phyloP scores from a whole-genome alignment of 192 early-diverging fungal species.

The Backusella sp. region DNA sequence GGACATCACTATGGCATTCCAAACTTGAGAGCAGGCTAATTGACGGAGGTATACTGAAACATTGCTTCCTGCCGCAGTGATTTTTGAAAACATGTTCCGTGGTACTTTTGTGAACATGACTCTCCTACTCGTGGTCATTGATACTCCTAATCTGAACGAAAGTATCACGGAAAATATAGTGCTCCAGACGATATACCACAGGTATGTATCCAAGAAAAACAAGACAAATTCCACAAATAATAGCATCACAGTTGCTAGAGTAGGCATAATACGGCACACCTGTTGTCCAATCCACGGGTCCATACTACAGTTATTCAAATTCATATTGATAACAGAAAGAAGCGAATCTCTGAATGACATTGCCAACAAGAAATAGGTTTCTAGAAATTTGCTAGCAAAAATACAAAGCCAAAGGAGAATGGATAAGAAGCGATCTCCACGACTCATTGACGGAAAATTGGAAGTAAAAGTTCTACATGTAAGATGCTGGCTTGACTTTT shows the following conservation, averaged over 20 bases:
- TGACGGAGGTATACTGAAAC: slow-evolving; percentile 61
- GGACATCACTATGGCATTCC: slow-evolving; percentile 69
- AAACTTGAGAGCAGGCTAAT: slow-evolving; percentile 68
- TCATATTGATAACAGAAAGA: slow-evolving; percentile 32
- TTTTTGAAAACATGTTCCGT: slow-evolving; percentile 64
- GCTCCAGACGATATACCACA: slow-evolving; percentile 76
- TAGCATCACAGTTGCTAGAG: slow-evolving; percentile 55
- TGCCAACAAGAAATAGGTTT: slow-evolving; percentile 66
- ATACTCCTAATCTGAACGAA: slow-evolving; percentile 62
- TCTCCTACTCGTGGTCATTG: slow-evolving; percentile 68
- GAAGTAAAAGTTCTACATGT: slow-evolving; percentile 54
- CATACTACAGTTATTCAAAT: slow-evolving; percentile 35
- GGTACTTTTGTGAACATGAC: slow-evolving; percentile 63
- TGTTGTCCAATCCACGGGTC: slow-evolving; percentile 45
- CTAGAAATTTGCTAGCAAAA: slow-evolving; percentile 65
- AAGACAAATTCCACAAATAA: slow-evolving; percentile 60
- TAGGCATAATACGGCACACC: slow-evolving; percentile 53
- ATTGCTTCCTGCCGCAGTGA: slow-evolving; percentile 53
- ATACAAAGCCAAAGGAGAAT: slow-evolving; percentile 60
- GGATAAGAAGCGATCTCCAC: slow-evolving; percentile 55
- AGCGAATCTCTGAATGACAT: slow-evolving; percentile 64
- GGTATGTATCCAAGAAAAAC: slow-evolving; percentile 73
- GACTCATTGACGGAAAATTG: slow-evolving; percentile 57
- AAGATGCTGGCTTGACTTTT: slow-evolving; percentile 1
- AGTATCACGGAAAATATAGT: slow-evolving; percentile 65